These are phyloP conservation scores for Naganishia kalamii DNA, from an alignment of 768 basidiomycete genomes.

Conservation along the genomic window DNA sequence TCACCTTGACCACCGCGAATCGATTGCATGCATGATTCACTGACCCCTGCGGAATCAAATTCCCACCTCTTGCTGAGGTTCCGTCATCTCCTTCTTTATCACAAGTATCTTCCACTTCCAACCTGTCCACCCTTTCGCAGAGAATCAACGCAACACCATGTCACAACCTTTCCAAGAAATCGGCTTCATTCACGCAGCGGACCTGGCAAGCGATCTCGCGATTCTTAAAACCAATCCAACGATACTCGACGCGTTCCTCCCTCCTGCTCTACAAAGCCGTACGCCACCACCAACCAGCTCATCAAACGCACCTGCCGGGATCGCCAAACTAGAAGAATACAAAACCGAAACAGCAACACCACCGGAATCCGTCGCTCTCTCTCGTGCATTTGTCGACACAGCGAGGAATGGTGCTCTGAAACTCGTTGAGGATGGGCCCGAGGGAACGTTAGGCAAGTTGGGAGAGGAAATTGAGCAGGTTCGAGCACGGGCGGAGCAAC, in stretches of 20 bases:
- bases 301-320: not conserved
- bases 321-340: not conserved
- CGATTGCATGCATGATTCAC: slow-evolving; percentile 12
- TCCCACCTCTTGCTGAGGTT: not conserved
- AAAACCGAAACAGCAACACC: not conserved
- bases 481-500: not conserved
- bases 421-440: not conserved
- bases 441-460: not conserved
- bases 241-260: slow-evolving; percentile 4
- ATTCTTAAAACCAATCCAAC: not conserved
- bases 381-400: not conserved
- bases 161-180: not conserved
- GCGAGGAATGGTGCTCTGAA: not conserved
- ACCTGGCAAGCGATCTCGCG: not conserved
- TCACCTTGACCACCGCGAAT: not conserved
- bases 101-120: no score
- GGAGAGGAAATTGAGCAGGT: slow-evolving; percentile 7
- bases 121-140: no score
- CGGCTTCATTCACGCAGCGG: not conserved
- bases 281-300: not conserved
- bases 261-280: not conserved
- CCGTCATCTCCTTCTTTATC: not conserved
- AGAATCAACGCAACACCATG: no score
- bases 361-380: slow-evolving; percentile 4
- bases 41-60: not conserved